Evolutionary conservation across 2,329 filamentous ascomycete genomes (phyloP).

Genomic region (Penicillium sp.): DNA sequence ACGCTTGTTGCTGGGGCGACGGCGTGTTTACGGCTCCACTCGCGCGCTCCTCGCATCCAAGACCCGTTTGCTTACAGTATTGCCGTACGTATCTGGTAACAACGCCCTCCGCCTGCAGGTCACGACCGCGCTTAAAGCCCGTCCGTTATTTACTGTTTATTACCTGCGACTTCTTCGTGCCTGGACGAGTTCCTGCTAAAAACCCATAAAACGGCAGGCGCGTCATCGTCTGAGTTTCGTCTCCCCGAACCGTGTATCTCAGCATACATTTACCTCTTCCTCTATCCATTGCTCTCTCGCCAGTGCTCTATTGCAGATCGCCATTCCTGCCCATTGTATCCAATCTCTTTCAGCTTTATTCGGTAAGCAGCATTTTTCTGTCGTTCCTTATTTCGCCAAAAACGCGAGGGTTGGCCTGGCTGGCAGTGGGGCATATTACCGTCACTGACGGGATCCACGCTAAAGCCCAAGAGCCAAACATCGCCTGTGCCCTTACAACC

Average conservation of each 20-base stretch:
- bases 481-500: conserved; percentile 32
- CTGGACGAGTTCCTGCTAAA: neutral
- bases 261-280: neutral
- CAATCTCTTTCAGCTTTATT: conserved; percentile 8
- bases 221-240: neutral
- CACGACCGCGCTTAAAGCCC: too few species aligned
- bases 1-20: conserved; percentile 50
- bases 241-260: neutral
- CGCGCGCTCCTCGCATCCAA: conserved; percentile 14
- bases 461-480: conserved; percentile 39
- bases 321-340: conserved; percentile 8
- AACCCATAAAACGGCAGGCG: neutral
- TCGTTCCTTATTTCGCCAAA: neutral
- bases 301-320: neutral
- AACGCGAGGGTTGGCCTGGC: conserved; percentile 15
- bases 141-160: neutral
- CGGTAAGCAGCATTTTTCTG: conserved; percentile 12
- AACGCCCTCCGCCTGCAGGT: neutral
- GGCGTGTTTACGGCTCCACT: conserved; percentile 19
- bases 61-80: neutral
- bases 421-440: conserved; percentile 32
- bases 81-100: neutral
- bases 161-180: neutral
- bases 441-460: conserved; percentile 33
- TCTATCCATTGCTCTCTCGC: neutral